Conservation (phyloP, 768 basidiomycete genomes). For the Suillus ampliporus region DNA sequence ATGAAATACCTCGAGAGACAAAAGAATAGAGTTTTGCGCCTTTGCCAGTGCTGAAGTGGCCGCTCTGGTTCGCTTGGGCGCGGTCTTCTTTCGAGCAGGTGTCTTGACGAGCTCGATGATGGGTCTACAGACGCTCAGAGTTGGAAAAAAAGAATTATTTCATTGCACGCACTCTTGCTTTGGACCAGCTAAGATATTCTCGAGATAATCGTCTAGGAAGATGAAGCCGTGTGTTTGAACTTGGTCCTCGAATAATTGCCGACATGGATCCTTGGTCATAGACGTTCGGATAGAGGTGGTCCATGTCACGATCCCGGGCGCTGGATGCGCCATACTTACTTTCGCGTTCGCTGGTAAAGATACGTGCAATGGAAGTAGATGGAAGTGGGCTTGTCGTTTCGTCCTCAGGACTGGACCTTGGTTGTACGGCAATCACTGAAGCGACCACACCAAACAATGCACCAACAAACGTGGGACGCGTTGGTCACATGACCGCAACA, state of each 20-base stretch:
- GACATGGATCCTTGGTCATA: conserved; percentile 76
- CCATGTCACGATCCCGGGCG: conserved; percentile 68
- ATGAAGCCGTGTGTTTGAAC: conserved; percentile 77
- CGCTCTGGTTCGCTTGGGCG: conserved; percentile 56
- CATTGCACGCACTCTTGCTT: conserved; percentile 62
- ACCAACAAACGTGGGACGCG: conserved; percentile 30
- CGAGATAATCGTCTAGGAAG: conserved; percentile 80
- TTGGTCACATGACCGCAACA: conserved; percentile 32
- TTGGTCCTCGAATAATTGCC: conserved; percentile 72
- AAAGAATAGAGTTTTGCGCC: conserved; percentile 44
- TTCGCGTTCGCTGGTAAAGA: not conserved
- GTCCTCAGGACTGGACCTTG: too few relatives aligned
- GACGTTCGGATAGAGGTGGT: conserved; percentile 65
- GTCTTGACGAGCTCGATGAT: conserved; percentile 86
- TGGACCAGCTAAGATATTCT: conserved; percentile 67
- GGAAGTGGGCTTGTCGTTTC: conserved; percentile 2
- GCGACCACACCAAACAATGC: conserved; percentile 21
- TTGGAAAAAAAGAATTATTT: not conserved
- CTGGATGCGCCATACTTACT: conserved; percentile 17
- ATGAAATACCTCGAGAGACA: conserved; percentile 53
- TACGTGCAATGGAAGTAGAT: conserved; percentile 1
- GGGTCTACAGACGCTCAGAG: conserved; percentile 47
- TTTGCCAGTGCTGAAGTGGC: conserved; percentile 47
- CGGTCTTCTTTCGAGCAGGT: conserved; percentile 72
- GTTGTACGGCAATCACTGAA: not conserved